Evolutionary conservation across 768 basidiomycete genomes (phyloP).

Genomic region (Hygrocybe coccinea): DNA sequence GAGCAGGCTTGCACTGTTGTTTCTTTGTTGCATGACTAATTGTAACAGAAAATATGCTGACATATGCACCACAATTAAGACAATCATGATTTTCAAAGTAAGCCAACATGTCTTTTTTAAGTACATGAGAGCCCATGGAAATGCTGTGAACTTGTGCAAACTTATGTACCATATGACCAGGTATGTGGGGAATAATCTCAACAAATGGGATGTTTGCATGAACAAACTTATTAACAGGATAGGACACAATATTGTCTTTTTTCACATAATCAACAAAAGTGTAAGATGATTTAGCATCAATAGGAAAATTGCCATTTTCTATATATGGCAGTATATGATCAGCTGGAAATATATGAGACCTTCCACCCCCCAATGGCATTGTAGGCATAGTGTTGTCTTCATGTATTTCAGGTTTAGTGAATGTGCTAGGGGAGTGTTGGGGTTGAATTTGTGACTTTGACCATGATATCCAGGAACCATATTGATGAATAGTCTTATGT

Average conservation of each 20-base stretch:
- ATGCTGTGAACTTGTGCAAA: neutral
- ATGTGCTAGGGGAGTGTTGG: neutral
- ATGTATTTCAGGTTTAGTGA: neutral
- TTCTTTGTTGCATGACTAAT: neutral
- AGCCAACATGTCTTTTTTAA: neutral
- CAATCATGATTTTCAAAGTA: slow-evolving; percentile 2
- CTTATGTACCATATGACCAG: neutral
- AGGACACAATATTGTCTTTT: neutral
- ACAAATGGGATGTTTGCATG: neutral
- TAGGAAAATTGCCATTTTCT: neutral
- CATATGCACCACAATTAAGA: neutral
- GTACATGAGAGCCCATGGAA: neutral
- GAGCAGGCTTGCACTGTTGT: neutral
- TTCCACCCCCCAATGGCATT: neutral
- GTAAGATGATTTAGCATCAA: neutral
- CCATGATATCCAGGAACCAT: too few species aligned
- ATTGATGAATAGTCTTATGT: too few species aligned
- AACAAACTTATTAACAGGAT: neutral
- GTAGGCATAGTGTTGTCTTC: too few species aligned
- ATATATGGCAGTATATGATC: neutral
- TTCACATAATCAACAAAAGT: slow-evolving; percentile 2
- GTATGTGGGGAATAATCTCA: neutral
- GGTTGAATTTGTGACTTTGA: too few species aligned
- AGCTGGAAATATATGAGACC: neutral
- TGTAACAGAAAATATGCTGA: neutral